Conservation (phyloP, 2,329 filamentous ascomycete species). For the Fusarium humuli region DNA sequence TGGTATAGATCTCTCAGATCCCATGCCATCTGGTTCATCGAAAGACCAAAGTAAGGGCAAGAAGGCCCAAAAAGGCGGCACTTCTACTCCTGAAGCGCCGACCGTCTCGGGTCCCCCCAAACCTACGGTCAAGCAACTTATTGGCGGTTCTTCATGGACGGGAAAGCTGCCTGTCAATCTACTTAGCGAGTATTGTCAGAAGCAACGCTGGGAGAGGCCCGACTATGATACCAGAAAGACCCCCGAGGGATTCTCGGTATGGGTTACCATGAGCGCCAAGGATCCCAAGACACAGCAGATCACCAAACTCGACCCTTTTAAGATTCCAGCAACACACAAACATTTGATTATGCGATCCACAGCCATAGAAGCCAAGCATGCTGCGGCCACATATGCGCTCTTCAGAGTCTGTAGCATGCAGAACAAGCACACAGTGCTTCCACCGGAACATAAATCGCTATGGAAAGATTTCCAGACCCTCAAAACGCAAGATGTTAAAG, state of each 20-base stretch:
- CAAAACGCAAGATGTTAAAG: constrained; percentile 83
- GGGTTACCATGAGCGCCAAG: constrained; percentile 79
- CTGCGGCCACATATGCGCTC: constrained; percentile 89
- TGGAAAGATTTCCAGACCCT: constrained; percentile 92
- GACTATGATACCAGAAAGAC: constrained; percentile 87
- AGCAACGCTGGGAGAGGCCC: constrained; percentile 93
- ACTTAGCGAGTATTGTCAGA: constrained; percentile 93
- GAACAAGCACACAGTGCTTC: constrained; percentile 94
- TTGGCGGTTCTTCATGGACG: constrained; percentile 96
- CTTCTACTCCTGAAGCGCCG: constrained; percentile 49
- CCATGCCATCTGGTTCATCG: constrained; percentile 51
- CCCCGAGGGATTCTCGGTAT: constrained; percentile 79
- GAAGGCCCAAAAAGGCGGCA: constrained; percentile 52
- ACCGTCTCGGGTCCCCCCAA: constrained; percentile 62
- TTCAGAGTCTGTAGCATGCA: constrained; percentile 95
- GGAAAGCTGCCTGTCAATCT: constrained; percentile 96
- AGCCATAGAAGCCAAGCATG: constrained; percentile 90
- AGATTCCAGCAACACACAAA: constrained; percentile 80
- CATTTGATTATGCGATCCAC: constrained; percentile 81
- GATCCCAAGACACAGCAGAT: constrained; percentile 87
- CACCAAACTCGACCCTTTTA: constrained; percentile 81
- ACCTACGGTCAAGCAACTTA: constrained; percentile 80
- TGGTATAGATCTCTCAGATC: constrained; percentile 42
- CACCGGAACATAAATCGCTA: constrained; percentile 86
- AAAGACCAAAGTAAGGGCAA: constrained; percentile 61